Evolutionary conservation across 176 grass and related monocot genomes (phyloP), one percentile per base, ranked within the genome.

Genomic region (Musa troglodytarum): DNA sequence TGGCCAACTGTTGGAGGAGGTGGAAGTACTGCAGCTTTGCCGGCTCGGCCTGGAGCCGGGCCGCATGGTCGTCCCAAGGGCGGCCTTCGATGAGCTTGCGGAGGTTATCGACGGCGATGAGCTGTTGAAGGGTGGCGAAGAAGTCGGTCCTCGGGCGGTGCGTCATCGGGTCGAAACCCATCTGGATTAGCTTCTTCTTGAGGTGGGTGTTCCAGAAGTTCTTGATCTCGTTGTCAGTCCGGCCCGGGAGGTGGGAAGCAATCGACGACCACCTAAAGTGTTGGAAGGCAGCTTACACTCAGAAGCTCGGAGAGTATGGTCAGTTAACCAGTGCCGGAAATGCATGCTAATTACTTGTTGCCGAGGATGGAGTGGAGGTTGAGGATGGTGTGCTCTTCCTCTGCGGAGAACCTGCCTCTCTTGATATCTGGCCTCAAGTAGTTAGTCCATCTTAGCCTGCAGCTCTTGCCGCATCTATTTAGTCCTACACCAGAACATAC

Each of bases 141-240:
- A 98, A 87, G 80, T 98, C 88, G 0, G 94, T 98, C 53, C 94
- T 86, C 24, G 90, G 94, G 8, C 75, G 82, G 84, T 98, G 94
- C 6, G 94, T 98, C 90, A 93, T 98, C 2, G 94, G 94, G 84
- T 98, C 94, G 49, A 98, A 87, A 28, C 94, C 94, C 94, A 93
- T 98, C 75, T 93, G 94, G 78, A 98, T 98, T 17, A 98, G 76
- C 73, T 98, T 93, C 83, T 98, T 98, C 88, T 93, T 98, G 57
- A 98, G 90, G 82, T 93, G 90, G 0, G 94, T 98, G 84, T 98
- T 98, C 94, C 94, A 98, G 84, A 89, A 98, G 49, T 98, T 98
- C 88, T 98, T 98, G 86, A 98, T 98, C 80, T 98, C 94, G 1
- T 98, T 98, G 82, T 98, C 94, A 0, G 94, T 98, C 17, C 94